Evolutionary conservation across 2,329 filamentous ascomycete genomes (phyloP).

Genomic region (Cercospora zeae-maydis): DNA sequence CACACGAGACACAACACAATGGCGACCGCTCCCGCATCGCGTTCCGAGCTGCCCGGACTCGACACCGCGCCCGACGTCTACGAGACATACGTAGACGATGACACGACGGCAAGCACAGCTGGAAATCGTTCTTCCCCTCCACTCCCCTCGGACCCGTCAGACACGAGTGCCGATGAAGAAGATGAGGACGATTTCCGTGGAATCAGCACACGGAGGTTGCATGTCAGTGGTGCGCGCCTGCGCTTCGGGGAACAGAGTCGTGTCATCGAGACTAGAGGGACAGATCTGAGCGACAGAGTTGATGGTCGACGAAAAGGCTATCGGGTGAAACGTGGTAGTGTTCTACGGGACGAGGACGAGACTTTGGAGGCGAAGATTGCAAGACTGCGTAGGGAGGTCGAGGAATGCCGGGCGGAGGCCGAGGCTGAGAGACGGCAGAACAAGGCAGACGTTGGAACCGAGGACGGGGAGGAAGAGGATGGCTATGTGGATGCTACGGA

Average conservation of each 20-base stretch:
- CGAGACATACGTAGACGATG: slow-evolving; percentile 69
- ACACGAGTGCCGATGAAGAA: slow-evolving; percentile 43
- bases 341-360: slow-evolving; percentile 78
- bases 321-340: slow-evolving; percentile 55
- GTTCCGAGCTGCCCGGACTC: slow-evolving; percentile 26
- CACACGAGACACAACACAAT: slow-evolving; percentile 1
- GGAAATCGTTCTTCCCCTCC: slow-evolving; percentile 18
- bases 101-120: slow-evolving; percentile 20
- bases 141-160: slow-evolving; percentile 20
- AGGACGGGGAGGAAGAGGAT: slow-evolving; percentile 51
- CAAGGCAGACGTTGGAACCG: slow-evolving; percentile 46
- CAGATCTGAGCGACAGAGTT: slow-evolving; percentile 88
- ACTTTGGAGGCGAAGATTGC: slow-evolving; percentile 74
- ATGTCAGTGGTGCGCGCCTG: slow-evolving; percentile 73
- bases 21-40: slow-evolving; percentile 16
- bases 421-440: slow-evolving; percentile 30
- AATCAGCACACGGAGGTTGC: slow-evolving; percentile 73
- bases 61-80: slow-evolving; percentile 94
- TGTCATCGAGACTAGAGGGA: slow-evolving; percentile 70
- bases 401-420: slow-evolving; percentile 53
- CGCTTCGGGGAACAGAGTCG: slow-evolving; percentile 65
- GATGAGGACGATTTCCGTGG: slow-evolving; percentile 53
- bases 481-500: slow-evolving; percentile 5
- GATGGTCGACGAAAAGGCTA: slow-evolving; percentile 80
- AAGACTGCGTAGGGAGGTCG: slow-evolving; percentile 75